Percentiles rank a stretch among this genome's conserved stretches.
Evolutionary conservation across 1,139 yeast genomes (phyloP).

Genomic region (Ogataea hybrid): DNA sequence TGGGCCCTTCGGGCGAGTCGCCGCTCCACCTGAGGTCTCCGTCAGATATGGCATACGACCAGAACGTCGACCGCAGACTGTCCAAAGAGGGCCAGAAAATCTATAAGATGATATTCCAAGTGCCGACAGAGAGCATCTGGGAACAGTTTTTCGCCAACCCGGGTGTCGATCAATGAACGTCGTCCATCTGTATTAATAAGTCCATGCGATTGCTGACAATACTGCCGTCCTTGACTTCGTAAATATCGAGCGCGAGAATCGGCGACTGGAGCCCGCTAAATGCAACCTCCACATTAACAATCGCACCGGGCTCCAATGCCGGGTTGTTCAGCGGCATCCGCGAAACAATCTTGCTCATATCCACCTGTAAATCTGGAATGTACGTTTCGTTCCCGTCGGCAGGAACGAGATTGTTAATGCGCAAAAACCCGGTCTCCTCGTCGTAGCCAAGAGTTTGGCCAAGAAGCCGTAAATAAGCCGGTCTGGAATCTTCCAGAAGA

Average conservation of each 20-base stretch:
- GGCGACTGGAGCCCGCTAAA: constrained; percentile 12
- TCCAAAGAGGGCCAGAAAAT: constrained; percentile 51
- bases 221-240: constrained; percentile 20
- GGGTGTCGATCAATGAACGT: constrained; percentile 8
- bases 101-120: constrained; percentile 61
- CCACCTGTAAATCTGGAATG: constrained; percentile 5
- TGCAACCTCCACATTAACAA: constrained; percentile 25
- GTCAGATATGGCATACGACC: constrained; percentile 3
- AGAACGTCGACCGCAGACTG: constrained; percentile 15
- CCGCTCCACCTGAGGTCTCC: constrained; percentile 2
- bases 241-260: constrained; percentile 16
- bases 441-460: constrained; percentile 31
- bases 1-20: not conserved
- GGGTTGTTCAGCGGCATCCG: constrained; percentile 4
- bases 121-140: constrained; percentile 73
- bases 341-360: constrained; percentile 9
- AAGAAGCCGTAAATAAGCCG: constrained; percentile 29
- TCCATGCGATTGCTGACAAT: constrained; percentile 12
- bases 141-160: constrained; percentile 61
- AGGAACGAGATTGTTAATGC: constrained; percentile 13
- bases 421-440: constrained; percentile 16
- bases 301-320: constrained; percentile 13
- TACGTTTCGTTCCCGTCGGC: constrained; percentile 2
- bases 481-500: constrained; percentile 8
- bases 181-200: constrained; percentile 13